Conservation (phyloP, 164 flowering plant genomes). For the Kalanchoe fedtschenkoi region DNA sequence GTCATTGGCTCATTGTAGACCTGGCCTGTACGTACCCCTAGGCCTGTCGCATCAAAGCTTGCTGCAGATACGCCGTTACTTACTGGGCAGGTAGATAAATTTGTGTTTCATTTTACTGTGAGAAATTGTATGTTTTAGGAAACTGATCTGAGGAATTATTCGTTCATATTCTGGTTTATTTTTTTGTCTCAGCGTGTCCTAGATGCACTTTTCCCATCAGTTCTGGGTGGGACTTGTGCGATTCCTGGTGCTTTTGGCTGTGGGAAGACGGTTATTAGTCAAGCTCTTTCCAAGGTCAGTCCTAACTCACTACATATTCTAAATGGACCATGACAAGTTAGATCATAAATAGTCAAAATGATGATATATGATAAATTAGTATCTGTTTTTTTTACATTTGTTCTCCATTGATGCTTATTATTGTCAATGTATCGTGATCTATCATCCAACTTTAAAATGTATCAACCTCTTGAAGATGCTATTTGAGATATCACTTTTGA, state of each 20-base stretch:
- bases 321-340: background rate
- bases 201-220: conserved; percentile 99
- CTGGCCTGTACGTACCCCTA: conserved; percentile 98
- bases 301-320: background rate
- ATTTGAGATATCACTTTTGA: too few species aligned
- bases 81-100: conserved; percentile 77
- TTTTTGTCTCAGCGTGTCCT: conserved; percentile 76
- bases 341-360: background rate
- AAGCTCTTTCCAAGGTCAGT: conserved; percentile 94
- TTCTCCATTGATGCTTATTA: too few species aligned
- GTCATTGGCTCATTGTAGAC: conserved; percentile 30
- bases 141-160: background rate
- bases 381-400: too few species aligned
- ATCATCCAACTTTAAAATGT: too few species aligned
- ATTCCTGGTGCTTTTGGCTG: conserved; percentile 99
- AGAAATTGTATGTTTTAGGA: conserved; percentile 9
- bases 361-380: background rate
- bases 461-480: too few species aligned
- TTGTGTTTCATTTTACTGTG: background rate
- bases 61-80: conserved; percentile 98
- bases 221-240: conserved; percentile 99
- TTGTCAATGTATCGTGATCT: too few species aligned
- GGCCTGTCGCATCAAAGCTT: conserved; percentile 96
- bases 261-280: conserved; percentile 99
- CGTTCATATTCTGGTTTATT: background rate